phyloP scores from a whole-genome alignment of 306 rosid species.

The Vicia sativa region DNA sequence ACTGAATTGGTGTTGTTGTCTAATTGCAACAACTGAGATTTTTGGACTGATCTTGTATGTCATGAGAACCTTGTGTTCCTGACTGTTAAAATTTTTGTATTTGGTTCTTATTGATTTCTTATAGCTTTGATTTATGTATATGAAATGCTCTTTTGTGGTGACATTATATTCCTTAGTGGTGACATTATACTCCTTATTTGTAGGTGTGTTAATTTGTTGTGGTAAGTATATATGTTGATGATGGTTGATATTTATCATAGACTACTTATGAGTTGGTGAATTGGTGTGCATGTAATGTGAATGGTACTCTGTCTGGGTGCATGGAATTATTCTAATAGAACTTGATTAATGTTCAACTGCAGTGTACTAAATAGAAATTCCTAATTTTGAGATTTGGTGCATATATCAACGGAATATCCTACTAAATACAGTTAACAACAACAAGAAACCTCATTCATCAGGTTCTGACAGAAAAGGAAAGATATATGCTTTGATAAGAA shows the following conservation, averaged over 20 bases:
- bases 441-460: constrained; percentile 79
- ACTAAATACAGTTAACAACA: constrained; percentile 71
- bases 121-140: no score
- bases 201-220: constrained; percentile 7
- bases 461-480: constrained; percentile 92
- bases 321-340: constrained; percentile 4
- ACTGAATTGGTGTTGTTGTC: no score
- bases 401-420: constrained; percentile 64
- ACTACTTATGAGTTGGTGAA: constrained; percentile 10
- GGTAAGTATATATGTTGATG: background rate
- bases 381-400: constrained; percentile 33
- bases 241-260: background rate
- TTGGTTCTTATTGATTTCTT: no score
- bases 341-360: constrained; percentile 11
- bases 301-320: background rate
- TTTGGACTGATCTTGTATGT: no score
- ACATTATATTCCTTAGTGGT: no score
- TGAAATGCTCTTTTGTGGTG: no score
- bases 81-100: no score
- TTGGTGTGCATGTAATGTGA: background rate
- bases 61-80: no score
- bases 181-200: no score
- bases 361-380: constrained; percentile 11
- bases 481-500: constrained; percentile 88
- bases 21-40: no score